Evolutionary conservation across 345 rosid genomes (phyloP).

Genomic region (Heritiera littoralis): DNA sequence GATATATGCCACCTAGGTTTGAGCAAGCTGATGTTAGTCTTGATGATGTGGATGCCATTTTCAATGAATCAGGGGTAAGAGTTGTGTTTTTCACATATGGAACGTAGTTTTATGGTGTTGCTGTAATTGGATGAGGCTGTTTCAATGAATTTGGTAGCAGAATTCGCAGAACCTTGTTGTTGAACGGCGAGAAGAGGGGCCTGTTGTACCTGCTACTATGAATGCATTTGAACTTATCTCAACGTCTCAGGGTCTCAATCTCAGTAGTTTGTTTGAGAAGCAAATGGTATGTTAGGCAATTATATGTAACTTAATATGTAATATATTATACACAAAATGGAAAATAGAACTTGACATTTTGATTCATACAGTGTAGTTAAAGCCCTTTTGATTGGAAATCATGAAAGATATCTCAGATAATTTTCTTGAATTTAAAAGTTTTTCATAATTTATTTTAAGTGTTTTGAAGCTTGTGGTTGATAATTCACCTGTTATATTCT

Average conservation of each 20-base stretch:
- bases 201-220: constrained; percentile 74
- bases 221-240: constrained; percentile 98
- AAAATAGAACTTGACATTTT: constrained; percentile 1
- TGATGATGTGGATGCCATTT: constrained; percentile 83
- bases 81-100: constrained; percentile 21
- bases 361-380: not conserved
- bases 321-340: not conserved
- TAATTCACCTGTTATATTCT: not conserved
- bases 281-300: constrained; percentile 63
- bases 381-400: not conserved
- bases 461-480: not conserved
- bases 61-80: constrained; percentile 75
- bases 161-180: constrained; percentile 74
- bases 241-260: constrained; percentile 96
- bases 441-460: not conserved
- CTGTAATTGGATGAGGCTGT: constrained; percentile 15
- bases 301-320: not conserved
- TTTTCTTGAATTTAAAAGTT: not conserved
- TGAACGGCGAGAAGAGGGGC: constrained; percentile 80
- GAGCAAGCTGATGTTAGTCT: constrained; percentile 75
- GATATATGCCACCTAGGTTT: constrained; percentile 83
- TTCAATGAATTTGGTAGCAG: constrained; percentile 40
- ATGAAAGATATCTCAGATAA: not conserved
- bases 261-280: constrained; percentile 87
- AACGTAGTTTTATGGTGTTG: constrained; percentile 8